phyloP scores from a whole-genome alignment of 192 early-diverging fungal species.

The Mortierella claussenii region DNA sequence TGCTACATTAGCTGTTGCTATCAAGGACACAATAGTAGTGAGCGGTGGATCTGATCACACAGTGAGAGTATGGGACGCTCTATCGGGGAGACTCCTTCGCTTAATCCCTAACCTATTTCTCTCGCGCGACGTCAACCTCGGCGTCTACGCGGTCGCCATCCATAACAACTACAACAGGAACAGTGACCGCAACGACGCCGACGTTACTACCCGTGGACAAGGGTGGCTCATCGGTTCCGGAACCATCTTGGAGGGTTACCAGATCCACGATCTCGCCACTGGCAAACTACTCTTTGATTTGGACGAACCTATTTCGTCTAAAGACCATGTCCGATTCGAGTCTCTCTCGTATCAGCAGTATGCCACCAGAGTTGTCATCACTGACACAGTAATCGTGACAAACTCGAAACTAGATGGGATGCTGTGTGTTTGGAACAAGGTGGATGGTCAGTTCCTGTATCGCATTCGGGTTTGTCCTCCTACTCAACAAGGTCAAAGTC shows the following conservation, averaged over 20 bases:
- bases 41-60: conserved; percentile 48
- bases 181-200: background rate
- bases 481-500: background rate
- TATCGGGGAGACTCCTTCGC: conserved; percentile 6
- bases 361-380: conserved; percentile 17
- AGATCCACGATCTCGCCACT: conserved; percentile 15
- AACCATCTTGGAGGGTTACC: conserved; percentile 35
- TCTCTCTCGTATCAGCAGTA: conserved; percentile 22
- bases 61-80: conserved; percentile 35
- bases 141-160: conserved; percentile 33
- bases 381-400: conserved; percentile 32
- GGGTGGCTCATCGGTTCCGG: conserved; percentile 17
- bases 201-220: background rate
- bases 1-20: conserved; percentile 46
- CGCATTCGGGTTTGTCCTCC: conserved; percentile 16
- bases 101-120: conserved; percentile 24
- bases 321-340: conserved; percentile 31
- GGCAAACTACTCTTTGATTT: conserved; percentile 19
- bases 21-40: conserved; percentile 30
- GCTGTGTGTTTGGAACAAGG: conserved; percentile 34
- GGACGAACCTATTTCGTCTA: conserved; percentile 34
- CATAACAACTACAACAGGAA: background rate
- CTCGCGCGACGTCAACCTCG: conserved; percentile 17
- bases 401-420: conserved; percentile 31
- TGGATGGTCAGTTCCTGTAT: conserved; percentile 15